Evolutionary conservation across 148 eudicot species (phyloP).

Genomic region (Rhododendron ferrugineum): DNA sequence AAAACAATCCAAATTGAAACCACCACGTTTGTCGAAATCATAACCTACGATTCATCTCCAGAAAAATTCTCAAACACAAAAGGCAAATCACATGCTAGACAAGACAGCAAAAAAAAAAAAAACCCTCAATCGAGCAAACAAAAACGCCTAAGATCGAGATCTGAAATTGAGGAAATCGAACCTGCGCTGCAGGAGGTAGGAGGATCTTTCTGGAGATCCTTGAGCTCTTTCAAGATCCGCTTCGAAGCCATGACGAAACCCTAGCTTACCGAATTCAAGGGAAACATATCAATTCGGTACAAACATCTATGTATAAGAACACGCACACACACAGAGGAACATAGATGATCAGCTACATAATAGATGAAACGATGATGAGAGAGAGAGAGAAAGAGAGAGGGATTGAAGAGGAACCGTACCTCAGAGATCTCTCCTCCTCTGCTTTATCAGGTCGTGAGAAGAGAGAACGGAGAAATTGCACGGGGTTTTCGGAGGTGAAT

Average conservation of each 20-base stretch:
- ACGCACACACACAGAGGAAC: background rate
- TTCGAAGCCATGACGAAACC: slow-evolving; percentile 46
- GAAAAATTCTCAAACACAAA: background rate
- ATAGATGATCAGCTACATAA: background rate
- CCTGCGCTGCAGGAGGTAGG: slow-evolving; percentile 51
- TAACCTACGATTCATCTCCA: background rate
- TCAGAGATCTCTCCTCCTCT: slow-evolving; percentile 15
- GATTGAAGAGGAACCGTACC: background rate
- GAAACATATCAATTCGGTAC: slow-evolving; percentile 8
- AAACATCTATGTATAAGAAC: background rate
- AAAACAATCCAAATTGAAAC: background rate
- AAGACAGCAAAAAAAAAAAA: background rate
- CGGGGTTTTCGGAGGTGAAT: background rate
- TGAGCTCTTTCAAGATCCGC: slow-evolving; percentile 44
- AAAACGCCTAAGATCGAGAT: background rate
- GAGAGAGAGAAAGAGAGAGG: background rate
- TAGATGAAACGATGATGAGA: background rate
- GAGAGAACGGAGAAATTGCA: background rate
- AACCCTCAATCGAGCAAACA: background rate
- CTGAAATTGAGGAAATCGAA: background rate
- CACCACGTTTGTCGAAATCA: background rate
- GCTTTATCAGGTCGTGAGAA: background rate
- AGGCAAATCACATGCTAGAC: background rate
- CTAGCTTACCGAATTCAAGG: slow-evolving; percentile 21
- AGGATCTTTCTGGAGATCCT: slow-evolving; percentile 51